Evolutionary conservation across 176 grass and related monocot genomes (phyloP).

Genomic region (Aegilops longissima): DNA sequence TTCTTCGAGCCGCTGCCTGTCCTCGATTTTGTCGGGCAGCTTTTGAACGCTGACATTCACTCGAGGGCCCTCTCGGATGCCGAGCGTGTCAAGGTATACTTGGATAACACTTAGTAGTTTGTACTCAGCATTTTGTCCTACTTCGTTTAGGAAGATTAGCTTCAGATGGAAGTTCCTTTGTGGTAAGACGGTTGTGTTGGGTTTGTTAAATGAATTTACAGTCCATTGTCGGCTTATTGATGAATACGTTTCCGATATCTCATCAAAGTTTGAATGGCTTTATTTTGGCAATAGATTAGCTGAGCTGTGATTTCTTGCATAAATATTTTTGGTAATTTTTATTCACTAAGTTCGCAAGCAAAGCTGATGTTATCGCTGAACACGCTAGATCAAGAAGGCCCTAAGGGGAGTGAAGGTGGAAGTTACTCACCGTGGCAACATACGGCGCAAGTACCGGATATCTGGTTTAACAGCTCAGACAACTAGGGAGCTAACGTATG

Average conservation of each 20-base stretch:
- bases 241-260: not conserved
- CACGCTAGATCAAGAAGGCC: constrained; percentile 87
- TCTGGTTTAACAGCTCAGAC: constrained; percentile 76
- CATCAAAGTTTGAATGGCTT: constrained; percentile 2
- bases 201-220: not conserved
- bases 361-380: not conserved
- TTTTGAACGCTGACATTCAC: constrained; percentile 70
- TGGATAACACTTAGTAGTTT: not conserved
- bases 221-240: not conserved
- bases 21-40: constrained; percentile 65
- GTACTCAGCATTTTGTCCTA: not conserved
- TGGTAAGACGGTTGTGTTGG: not conserved
- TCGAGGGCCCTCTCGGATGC: constrained; percentile 73
- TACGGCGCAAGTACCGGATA: constrained; percentile 92
- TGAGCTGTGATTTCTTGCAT: not conserved
- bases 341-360: not conserved
- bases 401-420: constrained; percentile 90
- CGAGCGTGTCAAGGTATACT: constrained; percentile 81
- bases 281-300: not conserved
- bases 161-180: not conserved
- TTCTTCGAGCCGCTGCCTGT: constrained; percentile 89
- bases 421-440: constrained; percentile 98
- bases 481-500: constrained; percentile 83
- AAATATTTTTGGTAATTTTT: not conserved
- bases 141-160: not conserved